phyloP scores from a whole-genome alignment of 441 rosid genomes.

The Populus hybrid region DNA sequence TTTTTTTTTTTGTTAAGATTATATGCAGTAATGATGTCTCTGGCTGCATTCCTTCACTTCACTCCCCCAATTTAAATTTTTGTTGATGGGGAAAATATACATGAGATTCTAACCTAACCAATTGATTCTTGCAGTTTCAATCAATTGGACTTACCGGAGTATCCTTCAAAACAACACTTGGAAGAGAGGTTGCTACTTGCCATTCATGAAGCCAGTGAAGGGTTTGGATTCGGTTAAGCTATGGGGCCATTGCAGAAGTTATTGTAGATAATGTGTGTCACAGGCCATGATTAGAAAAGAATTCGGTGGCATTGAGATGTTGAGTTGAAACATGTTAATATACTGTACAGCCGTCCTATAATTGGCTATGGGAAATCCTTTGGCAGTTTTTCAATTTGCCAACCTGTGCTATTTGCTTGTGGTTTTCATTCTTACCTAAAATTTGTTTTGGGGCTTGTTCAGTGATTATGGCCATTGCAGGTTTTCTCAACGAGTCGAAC shows the following conservation, averaged over 20 bases:
- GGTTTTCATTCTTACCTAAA: not conserved
- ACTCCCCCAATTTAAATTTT: not conserved
- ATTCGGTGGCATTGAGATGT: constrained; percentile 11
- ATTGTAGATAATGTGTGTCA: constrained; percentile 35
- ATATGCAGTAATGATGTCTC: not conserved
- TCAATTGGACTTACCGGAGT: constrained; percentile 93
- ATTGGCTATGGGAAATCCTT: constrained; percentile 36
- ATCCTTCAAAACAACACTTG: constrained; percentile 84
- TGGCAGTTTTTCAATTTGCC: constrained; percentile 53
- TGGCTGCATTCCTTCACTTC: not conserved
- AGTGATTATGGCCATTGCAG: not conserved
- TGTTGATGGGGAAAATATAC: not conserved
- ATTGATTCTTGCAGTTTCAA: constrained; percentile 66
- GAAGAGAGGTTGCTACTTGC: constrained; percentile 93
- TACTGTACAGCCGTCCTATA: constrained; percentile 51
- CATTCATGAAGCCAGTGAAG: constrained; percentile 92
- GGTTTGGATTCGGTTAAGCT: constrained; percentile 81
- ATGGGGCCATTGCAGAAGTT: constrained; percentile 9
- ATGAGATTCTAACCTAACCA: not conserved
- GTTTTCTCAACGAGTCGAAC: not conserved
- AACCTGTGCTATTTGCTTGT: constrained; percentile 1
- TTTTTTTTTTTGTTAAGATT: not conserved
- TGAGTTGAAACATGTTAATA: constrained; percentile 37
- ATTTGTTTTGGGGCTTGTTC: not conserved
- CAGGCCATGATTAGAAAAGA: constrained; percentile 13